A percentile compares a stretch with the other conserved stretches of the same genome.
Conservation (phyloP, 495 filamentous ascomycete species). For the Penicillium psychrofluorescens region DNA sequence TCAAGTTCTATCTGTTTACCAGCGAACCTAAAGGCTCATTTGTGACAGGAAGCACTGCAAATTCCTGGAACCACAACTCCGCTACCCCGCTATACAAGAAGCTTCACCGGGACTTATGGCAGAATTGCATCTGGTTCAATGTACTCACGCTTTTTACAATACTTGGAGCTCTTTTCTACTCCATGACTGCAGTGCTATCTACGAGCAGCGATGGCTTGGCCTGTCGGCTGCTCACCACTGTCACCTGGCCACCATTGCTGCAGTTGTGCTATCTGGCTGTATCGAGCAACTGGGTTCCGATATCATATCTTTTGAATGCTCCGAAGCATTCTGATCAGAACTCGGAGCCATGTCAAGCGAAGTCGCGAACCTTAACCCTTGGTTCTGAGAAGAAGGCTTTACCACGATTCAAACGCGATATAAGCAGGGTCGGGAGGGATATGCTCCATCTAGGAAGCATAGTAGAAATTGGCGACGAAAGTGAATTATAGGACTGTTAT, state of each 20-base stretch:
- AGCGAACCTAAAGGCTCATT: slow-evolving; percentile 29
- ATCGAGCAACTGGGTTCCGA: slow-evolving; percentile 17
- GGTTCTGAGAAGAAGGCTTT: no score
- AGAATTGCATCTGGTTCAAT: slow-evolving; percentile 18
- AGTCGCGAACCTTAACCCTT: no score
- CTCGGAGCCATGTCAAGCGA: no score
- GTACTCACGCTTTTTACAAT: slow-evolving; percentile 10
- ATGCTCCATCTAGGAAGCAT: no score
- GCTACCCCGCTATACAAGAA: slow-evolving; percentile 3
- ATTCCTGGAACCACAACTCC: slow-evolving; percentile 17
- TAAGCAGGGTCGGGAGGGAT: no score
- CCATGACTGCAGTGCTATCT: neutral
- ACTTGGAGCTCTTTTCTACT: slow-evolving; percentile 4
- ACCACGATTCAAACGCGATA: no score
- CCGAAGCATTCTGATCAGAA: slow-evolving; percentile 1
- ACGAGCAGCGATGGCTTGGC: neutral
- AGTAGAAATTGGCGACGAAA: no score
- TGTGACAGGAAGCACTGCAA: slow-evolving; percentile 28
- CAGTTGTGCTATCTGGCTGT: slow-evolving; percentile 19
- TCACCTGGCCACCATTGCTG: slow-evolving; percentile 24
- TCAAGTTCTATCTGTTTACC: slow-evolving; percentile 22
- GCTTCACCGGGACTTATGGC: slow-evolving; percentile 11
- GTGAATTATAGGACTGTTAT: no score
- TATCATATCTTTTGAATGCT: slow-evolving; percentile 19
- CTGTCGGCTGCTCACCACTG: slow-evolving; percentile 7